These are phyloP conservation scores for Saccharomyces pastorianus DNA, from an alignment of 1,139 yeast genomes.

Conservation along the genomic window DNA sequence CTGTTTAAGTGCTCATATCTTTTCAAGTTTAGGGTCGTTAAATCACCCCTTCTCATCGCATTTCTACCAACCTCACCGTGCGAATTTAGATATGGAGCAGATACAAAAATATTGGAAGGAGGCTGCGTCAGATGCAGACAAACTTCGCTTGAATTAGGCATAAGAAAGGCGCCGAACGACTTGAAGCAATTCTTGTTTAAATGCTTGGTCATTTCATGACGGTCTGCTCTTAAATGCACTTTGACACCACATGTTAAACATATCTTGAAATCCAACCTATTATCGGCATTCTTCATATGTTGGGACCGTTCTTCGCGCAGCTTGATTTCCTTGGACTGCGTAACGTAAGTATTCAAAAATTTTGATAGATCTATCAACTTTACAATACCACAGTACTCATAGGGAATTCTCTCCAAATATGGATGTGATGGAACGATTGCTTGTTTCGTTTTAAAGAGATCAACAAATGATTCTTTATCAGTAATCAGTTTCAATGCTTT, in stretches of 20 bases:
- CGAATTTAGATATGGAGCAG: constrained; percentile 61
- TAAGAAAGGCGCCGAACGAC: constrained; percentile 39
- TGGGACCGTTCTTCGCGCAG: constrained; percentile 25
- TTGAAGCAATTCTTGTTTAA: constrained; percentile 27
- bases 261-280: constrained; percentile 36
- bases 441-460: constrained; percentile 8
- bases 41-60: constrained; percentile 44
- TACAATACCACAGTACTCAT: constrained; percentile 62
- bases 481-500: constrained; percentile 13
- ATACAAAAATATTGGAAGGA: constrained; percentile 34
- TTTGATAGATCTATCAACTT: constrained; percentile 56
- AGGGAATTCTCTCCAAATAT: constrained; percentile 16
- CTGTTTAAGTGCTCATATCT: constrained; percentile 51
- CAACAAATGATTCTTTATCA: constrained; percentile 9
- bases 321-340: constrained; percentile 33
- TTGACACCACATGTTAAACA: constrained; percentile 37
- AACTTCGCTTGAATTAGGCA: constrained; percentile 37
- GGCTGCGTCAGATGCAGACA: constrained; percentile 33
- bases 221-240: constrained; percentile 31
- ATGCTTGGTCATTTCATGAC: constrained; percentile 33
- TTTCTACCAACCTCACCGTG: constrained; percentile 65
- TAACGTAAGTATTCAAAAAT: constrained; percentile 62
- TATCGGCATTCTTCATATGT: constrained; percentile 23
- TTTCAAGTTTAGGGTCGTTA: constrained; percentile 43
- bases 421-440: constrained; percentile 10